A percentile compares a stretch with the other conserved stretches of the same genome.
Evolutionary conservation across 768 basidiomycete genomes (phyloP).

Genomic region (Crassisporium funariophilum): DNA sequence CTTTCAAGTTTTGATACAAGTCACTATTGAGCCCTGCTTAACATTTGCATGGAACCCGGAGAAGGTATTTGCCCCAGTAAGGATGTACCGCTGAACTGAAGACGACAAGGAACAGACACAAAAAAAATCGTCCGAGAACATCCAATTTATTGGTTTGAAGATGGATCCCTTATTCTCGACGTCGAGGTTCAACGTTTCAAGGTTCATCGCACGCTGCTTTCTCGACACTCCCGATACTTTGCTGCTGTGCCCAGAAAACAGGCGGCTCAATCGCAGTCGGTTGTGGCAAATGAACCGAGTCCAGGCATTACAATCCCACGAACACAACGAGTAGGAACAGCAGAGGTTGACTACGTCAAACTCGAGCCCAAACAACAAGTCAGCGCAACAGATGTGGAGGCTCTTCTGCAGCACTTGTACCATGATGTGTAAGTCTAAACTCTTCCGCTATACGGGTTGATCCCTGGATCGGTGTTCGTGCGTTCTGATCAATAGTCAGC

Average conservation of each 20-base stretch:
- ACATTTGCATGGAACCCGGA: no score
- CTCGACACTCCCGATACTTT: slow-evolving; percentile 50
- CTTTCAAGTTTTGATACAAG: not conserved
- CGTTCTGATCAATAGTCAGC: no score
- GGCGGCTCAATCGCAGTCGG: not conserved
- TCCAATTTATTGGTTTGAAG: slow-evolving; percentile 64
- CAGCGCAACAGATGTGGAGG: slow-evolving; percentile 50
- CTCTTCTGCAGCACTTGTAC: slow-evolving; percentile 65
- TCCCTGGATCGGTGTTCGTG: not conserved
- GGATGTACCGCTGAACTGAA: not conserved
- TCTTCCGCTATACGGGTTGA: not conserved
- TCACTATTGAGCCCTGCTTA: no score
- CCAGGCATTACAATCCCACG: not conserved
- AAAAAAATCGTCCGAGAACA: slow-evolving; percentile 36
- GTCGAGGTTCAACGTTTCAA: slow-evolving; percentile 51
- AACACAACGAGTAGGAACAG: not conserved
- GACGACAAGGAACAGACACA: no score
- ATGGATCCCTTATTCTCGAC: slow-evolving; percentile 59
- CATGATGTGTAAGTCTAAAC: slow-evolving; percentile 59
- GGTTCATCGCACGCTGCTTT: slow-evolving; percentile 55
- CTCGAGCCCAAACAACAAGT: slow-evolving; percentile 40
- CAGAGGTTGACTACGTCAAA: slow-evolving; percentile 1
- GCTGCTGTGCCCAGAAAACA: slow-evolving; percentile 6
- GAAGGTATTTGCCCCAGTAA: no score
- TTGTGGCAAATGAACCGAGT: no score